Base-by-base conservation (phyloP, 441 rosid species). In the Sinapis alba region DNA sequence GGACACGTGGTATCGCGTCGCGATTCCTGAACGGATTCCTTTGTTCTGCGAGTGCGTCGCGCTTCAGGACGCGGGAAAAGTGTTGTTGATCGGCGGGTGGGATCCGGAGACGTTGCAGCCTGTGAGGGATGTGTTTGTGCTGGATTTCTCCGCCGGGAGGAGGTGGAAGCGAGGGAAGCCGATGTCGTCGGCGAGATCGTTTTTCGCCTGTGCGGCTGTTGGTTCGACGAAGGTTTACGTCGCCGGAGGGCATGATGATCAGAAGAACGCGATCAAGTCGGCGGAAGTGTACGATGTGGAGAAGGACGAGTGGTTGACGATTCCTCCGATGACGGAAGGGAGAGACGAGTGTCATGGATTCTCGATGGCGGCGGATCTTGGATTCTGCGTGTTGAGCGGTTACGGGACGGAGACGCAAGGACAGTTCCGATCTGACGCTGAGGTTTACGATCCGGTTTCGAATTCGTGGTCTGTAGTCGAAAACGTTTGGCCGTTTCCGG, bases 161-260 rank as follows among this genome's bases (percentile, higher is more conserved):
- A 38, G 76, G 27, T 87, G 86, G 86, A 80, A 73, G 18, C 65
- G 83, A 1, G 88, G 78, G 7, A 78, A 82, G n/a, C 74, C 88
- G 6, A 85, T 85, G 90, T 67, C 80, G 21, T 82, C 79, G 18
- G 79, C 90, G 7, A 79, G 90, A 2, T 87, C 88, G 69, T 87
- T 87, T 69, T 87, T 83, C 60, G 90, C 90, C 0, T 83, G 88
- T 47, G 86, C 83, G 3, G 73, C 75, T 3, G 84, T 78, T 3
- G 86, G 88, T 12, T 34, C 80, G 1, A 57, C 71, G 3, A 68
- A 32, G 13, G 83, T 87, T 47, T 85, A 79, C 57, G 88, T 87
- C 11, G 88, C 87, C 3, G 90, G 90, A 16, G 88, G 90, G 0
- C 90, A 87, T 2, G 90, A 87, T 7, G 81, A 77, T 41, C 90